Conservation (phyloP, 169 alveolate genomes). For the Plasmodium coatneyi region DNA sequence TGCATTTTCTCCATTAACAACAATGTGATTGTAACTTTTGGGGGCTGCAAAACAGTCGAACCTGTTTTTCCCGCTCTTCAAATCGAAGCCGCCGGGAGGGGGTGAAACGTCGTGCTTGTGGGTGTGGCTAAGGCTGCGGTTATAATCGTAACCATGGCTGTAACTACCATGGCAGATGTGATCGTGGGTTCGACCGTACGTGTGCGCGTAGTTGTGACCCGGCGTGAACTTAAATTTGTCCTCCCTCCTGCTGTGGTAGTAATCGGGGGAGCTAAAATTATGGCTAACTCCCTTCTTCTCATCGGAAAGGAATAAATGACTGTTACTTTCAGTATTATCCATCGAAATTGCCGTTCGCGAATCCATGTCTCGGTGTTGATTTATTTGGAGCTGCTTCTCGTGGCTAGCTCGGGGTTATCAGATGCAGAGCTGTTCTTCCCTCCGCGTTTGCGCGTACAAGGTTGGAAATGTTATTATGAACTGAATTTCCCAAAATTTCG, state of each 20-base stretch:
- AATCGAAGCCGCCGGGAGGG: neutral
- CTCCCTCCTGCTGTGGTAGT: conserved; percentile 13
- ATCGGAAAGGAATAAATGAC: conserved; percentile 26
- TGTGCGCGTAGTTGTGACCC: neutral
- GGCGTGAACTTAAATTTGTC: neutral
- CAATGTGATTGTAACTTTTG: neutral
- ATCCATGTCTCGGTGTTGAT: conserved; percentile 18
- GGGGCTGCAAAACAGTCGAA: conserved; percentile 3
- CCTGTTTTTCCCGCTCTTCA: conserved; percentile 17
- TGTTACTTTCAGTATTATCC: conserved; percentile 52
- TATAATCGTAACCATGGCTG: neutral
- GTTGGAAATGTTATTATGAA: conserved; percentile 63
- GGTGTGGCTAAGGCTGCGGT: neutral
- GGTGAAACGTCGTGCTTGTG: neutral
- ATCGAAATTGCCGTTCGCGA: conserved; percentile 2
- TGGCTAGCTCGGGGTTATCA: conserved; percentile 9
- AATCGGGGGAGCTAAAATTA: conserved; percentile 1
- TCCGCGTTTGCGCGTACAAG: conserved; percentile 35
- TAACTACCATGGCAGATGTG: neutral
- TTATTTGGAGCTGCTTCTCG: neutral
- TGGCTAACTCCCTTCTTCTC: conserved; percentile 11
- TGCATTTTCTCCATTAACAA: neutral
- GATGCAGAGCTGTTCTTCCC: neutral
- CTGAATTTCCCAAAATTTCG: conserved; percentile 34
- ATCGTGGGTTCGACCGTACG: neutral